Percentiles rank a stretch among this genome's conserved stretches.
Evolutionary conservation across 768 basidiomycete species (phyloP).

Genomic region (Termitomyces sp.): DNA sequence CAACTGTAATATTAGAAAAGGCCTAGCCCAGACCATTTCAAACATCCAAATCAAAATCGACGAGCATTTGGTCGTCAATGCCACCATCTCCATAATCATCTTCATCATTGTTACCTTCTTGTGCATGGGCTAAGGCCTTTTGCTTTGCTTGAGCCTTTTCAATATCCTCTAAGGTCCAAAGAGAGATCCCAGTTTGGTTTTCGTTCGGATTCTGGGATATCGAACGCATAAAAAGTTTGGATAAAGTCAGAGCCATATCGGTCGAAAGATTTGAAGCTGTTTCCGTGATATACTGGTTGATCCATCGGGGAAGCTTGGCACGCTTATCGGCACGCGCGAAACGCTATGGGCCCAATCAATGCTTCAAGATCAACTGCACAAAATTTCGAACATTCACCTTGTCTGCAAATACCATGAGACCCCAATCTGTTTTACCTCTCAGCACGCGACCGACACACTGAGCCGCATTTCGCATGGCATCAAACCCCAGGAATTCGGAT

Average conservation of each 20-base stretch:
- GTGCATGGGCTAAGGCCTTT: conserved; percentile 54
- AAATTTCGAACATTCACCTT: conserved; percentile 56
- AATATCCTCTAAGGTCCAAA: conserved; percentile 94
- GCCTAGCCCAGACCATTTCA: conserved; percentile 17
- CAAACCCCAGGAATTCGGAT: conserved; percentile 98
- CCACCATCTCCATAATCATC: conserved; percentile 72
- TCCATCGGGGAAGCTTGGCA: conserved; percentile 96
- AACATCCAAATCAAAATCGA: conserved; percentile 52
- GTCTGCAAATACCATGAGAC: conserved; percentile 98
- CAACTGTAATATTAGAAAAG: conserved; percentile 5
- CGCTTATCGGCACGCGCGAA: conserved; percentile 92
- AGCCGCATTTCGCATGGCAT: conserved; percentile 98
- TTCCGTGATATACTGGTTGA: conserved; percentile 99
- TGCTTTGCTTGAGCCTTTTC: conserved; percentile 83
- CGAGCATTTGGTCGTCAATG: conserved; percentile 58
- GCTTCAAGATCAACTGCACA: not conserved
- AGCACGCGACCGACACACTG: conserved; percentile 98
- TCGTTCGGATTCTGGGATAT: conserved; percentile 98
- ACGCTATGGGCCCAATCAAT: conserved; percentile 45
- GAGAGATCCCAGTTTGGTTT: conserved; percentile 88
- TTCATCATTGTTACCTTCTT: conserved; percentile 37
- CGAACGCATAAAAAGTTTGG: conserved; percentile 96
- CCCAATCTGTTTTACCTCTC: conserved; percentile 99
- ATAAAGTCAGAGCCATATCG: conserved; percentile 93
- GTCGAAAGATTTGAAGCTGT: conserved; percentile 96